phyloP scores from a whole-genome alignment of 306 rosid genomes.

The Acacia acuminata region DNA sequence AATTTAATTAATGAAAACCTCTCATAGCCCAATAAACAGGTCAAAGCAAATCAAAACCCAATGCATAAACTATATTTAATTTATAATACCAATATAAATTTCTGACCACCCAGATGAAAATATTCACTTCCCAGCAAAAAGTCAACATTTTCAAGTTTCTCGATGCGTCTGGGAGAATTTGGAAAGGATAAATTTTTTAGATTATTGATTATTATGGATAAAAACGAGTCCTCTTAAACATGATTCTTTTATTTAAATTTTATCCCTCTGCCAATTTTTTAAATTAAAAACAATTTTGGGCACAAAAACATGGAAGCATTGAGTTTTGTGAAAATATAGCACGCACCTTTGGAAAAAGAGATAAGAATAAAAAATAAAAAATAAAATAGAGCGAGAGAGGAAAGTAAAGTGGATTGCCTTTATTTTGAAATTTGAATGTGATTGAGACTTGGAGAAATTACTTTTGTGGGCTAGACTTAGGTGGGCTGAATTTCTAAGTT shows the following conservation, averaged over 20 bases:
- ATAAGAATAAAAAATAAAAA: background rate
- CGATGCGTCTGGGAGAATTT: background rate
- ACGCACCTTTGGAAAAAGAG: slow-evolving; percentile 9
- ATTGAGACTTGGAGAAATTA: background rate
- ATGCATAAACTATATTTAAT: slow-evolving; percentile 14
- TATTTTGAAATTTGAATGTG: slow-evolving; percentile 2
- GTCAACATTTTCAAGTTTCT: background rate
- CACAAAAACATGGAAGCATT: background rate
- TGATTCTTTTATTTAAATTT: background rate
- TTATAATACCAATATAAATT: background rate
- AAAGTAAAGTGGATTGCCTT: background rate
- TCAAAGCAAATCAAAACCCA: slow-evolving; percentile 39
- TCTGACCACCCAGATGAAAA: background rate
- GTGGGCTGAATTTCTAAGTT: background rate
- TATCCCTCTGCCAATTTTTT: background rate
- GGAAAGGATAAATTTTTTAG: background rate
- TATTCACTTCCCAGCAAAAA: background rate
- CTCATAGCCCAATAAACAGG: background rate
- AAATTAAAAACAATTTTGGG: background rate
- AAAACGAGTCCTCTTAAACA: background rate
- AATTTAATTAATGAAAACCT: slow-evolving; percentile 4
- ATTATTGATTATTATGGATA: background rate
- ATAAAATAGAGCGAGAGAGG: background rate
- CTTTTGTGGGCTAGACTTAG: background rate
- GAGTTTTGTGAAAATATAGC: background rate